Base-by-base conservation (phyloP, 805 yeast species). In the Candida krabiensis region DNA sequence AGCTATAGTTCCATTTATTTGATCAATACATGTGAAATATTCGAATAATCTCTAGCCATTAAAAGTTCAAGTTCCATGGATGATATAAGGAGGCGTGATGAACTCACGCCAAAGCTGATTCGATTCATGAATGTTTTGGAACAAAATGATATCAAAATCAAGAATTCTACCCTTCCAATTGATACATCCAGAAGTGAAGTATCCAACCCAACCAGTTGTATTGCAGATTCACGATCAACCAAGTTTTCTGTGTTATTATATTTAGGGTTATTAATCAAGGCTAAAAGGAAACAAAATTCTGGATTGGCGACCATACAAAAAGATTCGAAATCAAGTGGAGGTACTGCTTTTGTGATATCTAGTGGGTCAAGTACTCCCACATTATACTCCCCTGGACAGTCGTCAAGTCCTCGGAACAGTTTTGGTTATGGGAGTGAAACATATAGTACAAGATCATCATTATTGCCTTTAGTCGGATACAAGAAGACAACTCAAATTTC, bases 341-440 rank as follows among this genome's bases (percentile, higher is more conserved):
- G 3, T 12, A 9, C 11, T 9, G 33, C 13, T 17, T 22, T 14
- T 16, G 21, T 27, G 6, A 22, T 18, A 13, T 25, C 14, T 19
- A 37, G 36, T 15, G 31, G 27, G 21, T 41, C 49, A 25, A 46
- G 44, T 30, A 40, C 46, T 4, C 44, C 54, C 15, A 49, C 54
- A 12, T 30, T 49, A 15, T 49, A 41, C 21, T 49, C 54, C 15
- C 53, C 53, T 6, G 25, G 18, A 9, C 38, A 31, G 26, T 41
- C 37, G 11, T 37, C 41, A 15, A 46, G 51, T 13, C 18, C 46
- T 7, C 38, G 19, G 14, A 37, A 35, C 23, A 41, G 44, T 19
- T 26, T 32, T 16, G n/a, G n/a, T n/a, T n/a, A n/a, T n/a, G n/a
- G n/a, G n/a, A n/a, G n/a, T n/a, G n/a, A n/a, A n/a, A 33, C 24